phyloP scores from a whole-genome alignment of 345 rosid species.

The Dipteronia dyeriana region DNA sequence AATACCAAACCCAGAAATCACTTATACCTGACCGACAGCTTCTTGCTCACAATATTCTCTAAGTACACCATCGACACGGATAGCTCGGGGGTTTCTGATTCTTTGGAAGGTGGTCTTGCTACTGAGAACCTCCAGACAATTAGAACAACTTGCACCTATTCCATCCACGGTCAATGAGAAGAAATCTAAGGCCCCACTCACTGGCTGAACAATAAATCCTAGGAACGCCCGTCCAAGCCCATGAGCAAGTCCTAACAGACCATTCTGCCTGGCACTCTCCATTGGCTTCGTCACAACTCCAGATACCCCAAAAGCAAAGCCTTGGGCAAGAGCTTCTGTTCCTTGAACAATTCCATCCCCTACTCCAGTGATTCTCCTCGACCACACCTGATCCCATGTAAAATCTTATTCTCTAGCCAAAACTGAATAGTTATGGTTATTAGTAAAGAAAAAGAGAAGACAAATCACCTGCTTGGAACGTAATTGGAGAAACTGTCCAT shows the following conservation, averaged over 20 bases:
- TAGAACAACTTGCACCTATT: constrained; percentile 91
- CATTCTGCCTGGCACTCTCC: constrained; percentile 91
- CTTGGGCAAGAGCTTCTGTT: constrained; percentile 98
- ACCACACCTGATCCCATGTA: constrained; percentile 65
- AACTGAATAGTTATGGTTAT: neutral
- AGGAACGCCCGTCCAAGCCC: constrained; percentile 88
- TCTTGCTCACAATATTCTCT: constrained; percentile 84
- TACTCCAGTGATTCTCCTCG: constrained; percentile 94
- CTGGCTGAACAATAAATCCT: constrained; percentile 87
- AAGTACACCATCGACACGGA: constrained; percentile 72
- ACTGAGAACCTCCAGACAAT: constrained; percentile 78
- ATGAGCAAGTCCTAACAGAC: constrained; percentile 88
- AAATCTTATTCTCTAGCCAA: constrained; percentile 21
- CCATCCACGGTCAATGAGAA: constrained; percentile 95
- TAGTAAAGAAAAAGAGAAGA: constrained; percentile 11
- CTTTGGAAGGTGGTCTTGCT: constrained; percentile 64
- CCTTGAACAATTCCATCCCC: constrained; percentile 96
- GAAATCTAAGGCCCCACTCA: constrained; percentile 96
- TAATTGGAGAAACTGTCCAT: constrained; percentile 90
- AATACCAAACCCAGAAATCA: neutral
- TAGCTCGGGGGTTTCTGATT: constrained; percentile 90
- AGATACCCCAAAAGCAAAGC: constrained; percentile 96
- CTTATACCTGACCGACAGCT: constrained; percentile 86
- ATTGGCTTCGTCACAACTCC: constrained; percentile 95
- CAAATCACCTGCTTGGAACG: constrained; percentile 83